A percentile compares a stretch with the other conserved stretches of the same genome.
These are phyloP conservation scores for Phytophthora vignae DNA, from an alignment of 352 stramenopile species.

Conservation along the genomic window DNA sequence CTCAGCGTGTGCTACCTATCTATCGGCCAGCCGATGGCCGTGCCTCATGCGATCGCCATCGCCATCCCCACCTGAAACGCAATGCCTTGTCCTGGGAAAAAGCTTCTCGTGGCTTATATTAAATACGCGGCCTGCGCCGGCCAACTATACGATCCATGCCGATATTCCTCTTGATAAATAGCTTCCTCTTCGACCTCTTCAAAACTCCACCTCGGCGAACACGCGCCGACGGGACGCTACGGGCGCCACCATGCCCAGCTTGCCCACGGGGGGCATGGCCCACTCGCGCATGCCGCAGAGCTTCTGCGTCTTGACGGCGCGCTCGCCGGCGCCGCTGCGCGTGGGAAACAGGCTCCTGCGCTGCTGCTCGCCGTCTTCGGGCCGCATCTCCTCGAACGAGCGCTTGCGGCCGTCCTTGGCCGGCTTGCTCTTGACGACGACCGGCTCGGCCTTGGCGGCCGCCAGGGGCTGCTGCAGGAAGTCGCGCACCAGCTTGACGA, in stretches of 20 bases:
- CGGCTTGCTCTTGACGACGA: conserved; percentile 20
- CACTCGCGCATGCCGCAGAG: conserved; percentile 59
- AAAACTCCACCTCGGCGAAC: conserved; percentile 85
- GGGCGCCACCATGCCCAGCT: conserved; percentile 44
- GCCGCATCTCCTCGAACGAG: conserved; percentile 61
- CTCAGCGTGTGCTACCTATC: conserved; percentile 1
- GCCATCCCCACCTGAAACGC: not conserved
- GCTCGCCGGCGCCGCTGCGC: conserved; percentile 32
- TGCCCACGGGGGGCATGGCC: conserved; percentile 50
- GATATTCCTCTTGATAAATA: conserved; percentile 34
- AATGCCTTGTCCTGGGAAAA: conserved; percentile 5
- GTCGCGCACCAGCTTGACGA: conserved; percentile 68
- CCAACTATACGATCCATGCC: conserved; percentile 40
- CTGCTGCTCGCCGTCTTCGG: conserved; percentile 45
- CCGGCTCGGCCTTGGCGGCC: conserved; percentile 16
- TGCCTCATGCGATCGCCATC: not conserved
- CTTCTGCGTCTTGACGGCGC: conserved; percentile 68
- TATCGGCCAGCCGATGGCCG: not conserved
- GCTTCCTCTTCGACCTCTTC: conserved; percentile 11
- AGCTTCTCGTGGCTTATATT: conserved; percentile 29
- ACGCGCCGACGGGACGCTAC: conserved; percentile 67
- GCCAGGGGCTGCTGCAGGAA: conserved; percentile 70
- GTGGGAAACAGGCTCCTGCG: conserved; percentile 44
- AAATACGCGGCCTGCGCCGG: conserved; percentile 43
- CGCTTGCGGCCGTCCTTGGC: conserved; percentile 54